These are phyloP conservation scores for slime mould (Dictyostelium discoideum) DNA, from an alignment of 78 protist genomes.

Conservation along the genomic window DNA sequence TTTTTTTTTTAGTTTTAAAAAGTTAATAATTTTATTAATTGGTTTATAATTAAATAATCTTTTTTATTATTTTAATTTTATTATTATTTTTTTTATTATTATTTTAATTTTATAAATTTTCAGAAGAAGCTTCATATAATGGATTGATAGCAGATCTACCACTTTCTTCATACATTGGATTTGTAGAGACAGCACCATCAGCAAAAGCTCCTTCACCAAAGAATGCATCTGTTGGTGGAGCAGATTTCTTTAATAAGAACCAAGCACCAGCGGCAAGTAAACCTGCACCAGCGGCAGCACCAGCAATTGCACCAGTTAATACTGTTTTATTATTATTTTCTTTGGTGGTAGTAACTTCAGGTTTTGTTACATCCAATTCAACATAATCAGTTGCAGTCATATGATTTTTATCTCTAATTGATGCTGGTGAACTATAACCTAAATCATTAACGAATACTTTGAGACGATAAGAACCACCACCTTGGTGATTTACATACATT, in stretches of 20 bases:
- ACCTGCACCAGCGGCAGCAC: conserved; percentile 63
- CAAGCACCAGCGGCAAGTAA: conserved; percentile 55
- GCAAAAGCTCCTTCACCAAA: conserved; percentile 62
- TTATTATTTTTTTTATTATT: too few species aligned
- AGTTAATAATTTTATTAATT: too few species aligned
- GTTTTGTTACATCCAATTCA: not conserved
- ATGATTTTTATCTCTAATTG: not conserved
- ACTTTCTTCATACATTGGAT: conserved; percentile 44
- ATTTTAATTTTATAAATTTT: not conserved
- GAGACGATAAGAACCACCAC: not conserved
- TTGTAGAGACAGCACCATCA: conserved; percentile 39
- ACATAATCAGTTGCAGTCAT: not conserved
- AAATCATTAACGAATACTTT: conserved; percentile 12
- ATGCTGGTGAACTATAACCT: not conserved
- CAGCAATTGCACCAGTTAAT: conserved; percentile 73
- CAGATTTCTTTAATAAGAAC: conserved; percentile 7
- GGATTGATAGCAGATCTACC: conserved; percentile 31
- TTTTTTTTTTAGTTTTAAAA: too few species aligned
- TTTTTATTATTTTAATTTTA: too few species aligned
- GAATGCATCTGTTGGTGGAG: conserved; percentile 74
- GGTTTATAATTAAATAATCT: too few species aligned
- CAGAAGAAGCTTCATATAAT: conserved; percentile 20
- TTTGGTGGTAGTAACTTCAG: not conserved
- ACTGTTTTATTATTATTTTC: conserved; percentile 43
- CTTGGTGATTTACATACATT: not conserved